Base-by-base conservation (phyloP, 192 early-diverging fungal genomes). In the Podila horticola region DNA sequence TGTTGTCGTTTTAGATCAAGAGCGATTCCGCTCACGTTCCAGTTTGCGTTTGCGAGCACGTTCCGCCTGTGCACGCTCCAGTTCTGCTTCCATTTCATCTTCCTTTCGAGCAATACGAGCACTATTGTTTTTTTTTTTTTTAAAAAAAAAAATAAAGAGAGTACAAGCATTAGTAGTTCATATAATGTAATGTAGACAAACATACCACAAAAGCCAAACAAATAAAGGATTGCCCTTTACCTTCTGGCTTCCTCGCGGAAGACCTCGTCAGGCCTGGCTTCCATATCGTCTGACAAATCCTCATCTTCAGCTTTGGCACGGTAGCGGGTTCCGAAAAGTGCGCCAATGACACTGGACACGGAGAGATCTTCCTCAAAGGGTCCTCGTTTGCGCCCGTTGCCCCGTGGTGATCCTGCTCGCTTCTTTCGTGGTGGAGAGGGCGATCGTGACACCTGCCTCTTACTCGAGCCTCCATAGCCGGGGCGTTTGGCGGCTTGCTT, bases 161-260 rank as follows among this genome's bases (percentile, higher is more conserved):
- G 9, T 36, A 36, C 33, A 36, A 45, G 41, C 41, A 17, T 45
- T 4, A 45, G 12, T 38, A 51, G n/a, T 19, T 50, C 4, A 22
- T 20, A 34, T 6, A 1, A 57, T 34, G 7, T 12, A 10, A 34
- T 15, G 28, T 36, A 36, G 9, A 6, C 20, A 58, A 11, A 24
- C 30, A 28, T 19, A 5, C 41, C 33, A 50, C 33, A 49, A 34
- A 34, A 50, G n/a, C n/a, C n/a, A n/a, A 1, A 15, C 36, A 31
- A 45, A 29, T 9, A 71, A 64, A 61, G 17, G 1, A 52, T 4
- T n/a, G 10, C 30, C 15, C 31, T 57, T 24, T 69, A 81, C 77
- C 77, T 81, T 69, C 77, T 48, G 15, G 69, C 69, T 67, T 81
- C 77, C 58, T 81, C 77, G 0, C 77, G 77, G 62, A 81, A 81